Conservation (phyloP, 1,284 basidiomycete genomes). For the Ganoderma resinaceum region DNA sequence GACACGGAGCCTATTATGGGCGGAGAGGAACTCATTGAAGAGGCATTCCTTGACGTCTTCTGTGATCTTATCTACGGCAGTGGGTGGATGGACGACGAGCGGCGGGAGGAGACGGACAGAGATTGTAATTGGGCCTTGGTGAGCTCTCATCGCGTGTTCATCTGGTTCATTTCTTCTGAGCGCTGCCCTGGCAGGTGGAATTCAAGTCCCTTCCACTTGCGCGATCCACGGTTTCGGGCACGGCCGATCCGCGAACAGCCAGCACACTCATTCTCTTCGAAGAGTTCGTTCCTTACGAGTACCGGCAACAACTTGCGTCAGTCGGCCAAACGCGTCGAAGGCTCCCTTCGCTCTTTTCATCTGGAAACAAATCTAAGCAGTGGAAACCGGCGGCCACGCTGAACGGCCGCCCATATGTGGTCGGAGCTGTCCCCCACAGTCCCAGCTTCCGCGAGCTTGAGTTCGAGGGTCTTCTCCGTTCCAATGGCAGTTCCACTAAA, state of each 20-base stretch:
- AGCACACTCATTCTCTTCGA: conserved; percentile 81
- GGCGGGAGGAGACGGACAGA: conserved; percentile 76
- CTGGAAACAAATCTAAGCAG: conserved; percentile 51
- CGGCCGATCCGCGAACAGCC: conserved; percentile 59
- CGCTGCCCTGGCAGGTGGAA: conserved; percentile 65
- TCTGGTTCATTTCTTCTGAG: neutral
- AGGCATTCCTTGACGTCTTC: conserved; percentile 88
- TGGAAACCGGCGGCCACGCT: conserved; percentile 83
- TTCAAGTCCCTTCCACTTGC: conserved; percentile 74
- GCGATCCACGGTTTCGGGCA: conserved; percentile 39
- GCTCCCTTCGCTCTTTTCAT: conserved; percentile 46
- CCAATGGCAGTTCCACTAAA: conserved; percentile 61
- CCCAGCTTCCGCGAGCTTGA: conserved; percentile 73
- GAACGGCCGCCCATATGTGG: conserved; percentile 76
- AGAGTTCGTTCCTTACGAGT: conserved; percentile 88
- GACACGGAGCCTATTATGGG: conserved; percentile 83
- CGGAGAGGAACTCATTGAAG: conserved; percentile 80
- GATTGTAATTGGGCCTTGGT: conserved; percentile 94
- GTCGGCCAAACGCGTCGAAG: conserved; percentile 42
- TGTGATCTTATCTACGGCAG: conserved; percentile 85
- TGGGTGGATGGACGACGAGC: conserved; percentile 80
- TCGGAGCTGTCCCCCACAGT: conserved; percentile 70
- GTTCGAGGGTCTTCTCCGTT: conserved; percentile 79
- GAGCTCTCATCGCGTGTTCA: conserved; percentile 39
- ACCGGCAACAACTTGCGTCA: conserved; percentile 75